These are phyloP conservation scores for Erodium moschatum DNA, from an alignment of 441 rosid species.

Conservation along the genomic window DNA sequence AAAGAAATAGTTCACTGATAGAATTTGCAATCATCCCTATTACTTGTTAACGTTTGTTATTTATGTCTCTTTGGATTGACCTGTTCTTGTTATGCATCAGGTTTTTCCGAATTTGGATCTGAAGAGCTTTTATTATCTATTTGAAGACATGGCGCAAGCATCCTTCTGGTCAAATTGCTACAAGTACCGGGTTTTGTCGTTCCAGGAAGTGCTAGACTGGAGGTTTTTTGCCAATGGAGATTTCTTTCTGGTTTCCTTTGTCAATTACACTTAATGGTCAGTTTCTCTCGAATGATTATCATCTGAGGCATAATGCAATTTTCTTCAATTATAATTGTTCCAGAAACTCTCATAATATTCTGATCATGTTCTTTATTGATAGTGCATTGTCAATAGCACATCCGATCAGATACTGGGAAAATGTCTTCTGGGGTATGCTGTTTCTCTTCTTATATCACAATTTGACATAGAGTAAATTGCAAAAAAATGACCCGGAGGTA, in stretches of 20 bases:
- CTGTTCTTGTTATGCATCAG: constrained; percentile 26
- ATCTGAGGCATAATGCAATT: constrained; percentile 55
- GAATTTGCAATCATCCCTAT: neutral
- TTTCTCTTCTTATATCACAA: too few relatives aligned
- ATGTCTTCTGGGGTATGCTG: constrained; percentile 34
- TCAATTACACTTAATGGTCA: constrained; percentile 77
- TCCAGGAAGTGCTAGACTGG: constrained; percentile 89
- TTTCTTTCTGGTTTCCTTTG: constrained; percentile 69
- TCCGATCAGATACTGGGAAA: constrained; percentile 30
- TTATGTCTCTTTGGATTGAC: constrained; percentile 1
- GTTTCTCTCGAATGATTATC: constrained; percentile 35
- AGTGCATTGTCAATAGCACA: constrained; percentile 37
- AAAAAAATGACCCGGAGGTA: too few relatives aligned
- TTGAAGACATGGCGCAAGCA: constrained; percentile 62
- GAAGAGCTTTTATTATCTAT: constrained; percentile 26
- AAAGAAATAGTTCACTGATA: too few relatives aligned
- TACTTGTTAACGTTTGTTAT: neutral
- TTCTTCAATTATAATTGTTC: constrained; percentile 9
- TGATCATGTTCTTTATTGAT: constrained; percentile 18
- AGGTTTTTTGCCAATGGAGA: constrained; percentile 65
- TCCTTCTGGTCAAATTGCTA: constrained; percentile 55
- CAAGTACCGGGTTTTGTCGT: constrained; percentile 52
- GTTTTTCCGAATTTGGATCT: constrained; percentile 45
- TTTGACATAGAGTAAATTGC: too few relatives aligned
- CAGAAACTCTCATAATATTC: neutral